phyloP scores from a whole-genome alignment of 768 basidiomycete species.

The Boletus subcaerulescens region DNA sequence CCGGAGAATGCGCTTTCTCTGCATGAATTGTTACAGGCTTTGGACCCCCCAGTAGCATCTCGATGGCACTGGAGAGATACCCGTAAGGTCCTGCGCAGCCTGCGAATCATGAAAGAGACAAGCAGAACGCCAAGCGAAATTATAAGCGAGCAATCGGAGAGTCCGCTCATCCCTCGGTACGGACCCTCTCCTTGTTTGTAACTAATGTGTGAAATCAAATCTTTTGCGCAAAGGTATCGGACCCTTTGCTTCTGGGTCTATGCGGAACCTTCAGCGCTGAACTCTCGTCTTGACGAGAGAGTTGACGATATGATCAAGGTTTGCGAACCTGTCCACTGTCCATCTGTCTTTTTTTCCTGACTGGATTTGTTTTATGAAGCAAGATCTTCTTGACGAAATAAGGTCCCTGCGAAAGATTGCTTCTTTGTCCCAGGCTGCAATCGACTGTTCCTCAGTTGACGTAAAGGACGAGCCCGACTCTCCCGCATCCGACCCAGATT shows the following conservation, averaged over 20 bases:
- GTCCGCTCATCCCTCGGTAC: constrained; percentile 49
- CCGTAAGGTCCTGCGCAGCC: constrained; percentile 79
- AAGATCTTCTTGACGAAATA: constrained; percentile 81
- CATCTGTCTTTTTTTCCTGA: neutral
- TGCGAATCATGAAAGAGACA: constrained; percentile 74
- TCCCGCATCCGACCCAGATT: constrained; percentile 38
- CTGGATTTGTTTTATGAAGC: constrained; percentile 37
- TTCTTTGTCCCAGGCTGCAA: constrained; percentile 1
- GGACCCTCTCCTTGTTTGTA: neutral
- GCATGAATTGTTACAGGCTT: constrained; percentile 56
- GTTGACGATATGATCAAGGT: constrained; percentile 92
- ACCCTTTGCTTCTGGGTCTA: constrained; percentile 92
- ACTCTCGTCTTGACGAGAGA: constrained; percentile 68
- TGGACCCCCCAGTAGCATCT: constrained; percentile 72
- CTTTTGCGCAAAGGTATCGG: constrained; percentile 55
- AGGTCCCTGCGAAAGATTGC: constrained; percentile 41
- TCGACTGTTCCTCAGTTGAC: neutral
- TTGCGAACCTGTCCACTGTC: neutral
- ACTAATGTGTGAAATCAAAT: neutral
- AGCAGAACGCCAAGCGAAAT: constrained; percentile 66
- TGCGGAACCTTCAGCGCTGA: constrained; percentile 60
- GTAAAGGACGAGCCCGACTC: neutral
- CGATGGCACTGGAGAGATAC: constrained; percentile 98
- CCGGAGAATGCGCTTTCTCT: constrained; percentile 61
- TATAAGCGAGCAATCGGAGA: constrained; percentile 56